Conservation (phyloP, 805 yeast species). For the Wickerhamiella galacta region DNA sequence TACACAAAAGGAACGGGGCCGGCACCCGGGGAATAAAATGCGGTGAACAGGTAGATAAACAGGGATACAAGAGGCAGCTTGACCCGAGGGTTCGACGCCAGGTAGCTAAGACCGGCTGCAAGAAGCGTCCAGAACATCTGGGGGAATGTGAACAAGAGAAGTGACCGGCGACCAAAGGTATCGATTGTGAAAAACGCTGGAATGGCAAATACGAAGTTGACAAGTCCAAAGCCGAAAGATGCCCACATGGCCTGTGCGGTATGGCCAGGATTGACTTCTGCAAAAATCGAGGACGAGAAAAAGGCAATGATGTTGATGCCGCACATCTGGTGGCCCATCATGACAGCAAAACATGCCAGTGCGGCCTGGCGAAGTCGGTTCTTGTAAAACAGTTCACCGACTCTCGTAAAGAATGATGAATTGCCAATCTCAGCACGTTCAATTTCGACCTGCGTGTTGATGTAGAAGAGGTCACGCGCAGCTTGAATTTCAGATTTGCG, state of each 20-base stretch:
- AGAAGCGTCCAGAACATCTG: slow-evolving; percentile 39
- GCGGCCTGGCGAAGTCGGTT: slow-evolving; percentile 67
- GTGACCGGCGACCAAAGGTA: slow-evolving; percentile 50
- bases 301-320: slow-evolving; percentile 81
- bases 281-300: slow-evolving; percentile 63
- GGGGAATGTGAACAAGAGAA: slow-evolving; percentile 43
- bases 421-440: slow-evolving; percentile 33
- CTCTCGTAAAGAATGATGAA: slow-evolving; percentile 10
- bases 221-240: slow-evolving; percentile 73
- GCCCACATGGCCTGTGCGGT: slow-evolving; percentile 40
- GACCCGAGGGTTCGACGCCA: slow-evolving; percentile 34
- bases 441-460: slow-evolving; percentile 33
- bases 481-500: slow-evolving; percentile 36
- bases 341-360: slow-evolving; percentile 61
- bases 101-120: slow-evolving; percentile 43
- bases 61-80: slow-evolving; percentile 50
- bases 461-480: slow-evolving; percentile 49
- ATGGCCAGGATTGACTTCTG: slow-evolving; percentile 23
- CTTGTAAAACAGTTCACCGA: slow-evolving; percentile 12
- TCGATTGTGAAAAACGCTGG: slow-evolving; percentile 75
- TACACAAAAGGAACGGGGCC: slow-evolving; percentile 86
- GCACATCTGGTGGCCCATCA: slow-evolving; percentile 85
- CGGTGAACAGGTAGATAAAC: slow-evolving; percentile 58
- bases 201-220: slow-evolving; percentile 63
- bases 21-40: slow-evolving; percentile 66